Evolutionary conservation across 1,284 basidiomycete genomes (phyloP), one percentile per base, ranked within the genome.

Genomic region (Malassezia cuniculi): DNA sequence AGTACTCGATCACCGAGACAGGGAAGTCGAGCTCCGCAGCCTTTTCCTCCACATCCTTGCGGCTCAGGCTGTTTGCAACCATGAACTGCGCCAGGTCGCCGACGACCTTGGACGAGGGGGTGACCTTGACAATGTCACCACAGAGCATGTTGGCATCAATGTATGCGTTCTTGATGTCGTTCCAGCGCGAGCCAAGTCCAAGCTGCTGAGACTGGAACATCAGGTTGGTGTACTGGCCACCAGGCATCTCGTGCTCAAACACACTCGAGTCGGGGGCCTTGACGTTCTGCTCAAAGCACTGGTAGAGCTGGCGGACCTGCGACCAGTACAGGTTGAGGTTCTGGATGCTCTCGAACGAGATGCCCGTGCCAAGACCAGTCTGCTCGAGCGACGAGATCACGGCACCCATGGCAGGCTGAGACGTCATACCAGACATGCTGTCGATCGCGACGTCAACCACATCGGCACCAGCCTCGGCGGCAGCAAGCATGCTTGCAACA

Each of bases 171-270:
- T 99, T 99, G 74, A 99, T 86, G 67, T 87, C 89, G 81, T 59
- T 78, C 93, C 93, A 99, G 69, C 95, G 89, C 15, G 85, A 85
- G 49, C 93, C 89, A 27, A 99, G 78, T 52, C 93, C 93, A 37
- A 97, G 79, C 71, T 95, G 89, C 42, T 86, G 77, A 51, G 90
- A 86, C 79, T 97, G 93, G 85, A 99, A 97, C 81, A 70, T 69
- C 45, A 70, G 54, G 60, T 71, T 71, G 41, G 70, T 71, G 60
- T 71, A 71, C 56, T 71, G 69, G 22, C 89, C 90, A 69, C 93
- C 93, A 37, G 93, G 93, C 93, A 99, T 99, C 73, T 97, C 89
- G 72, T 97, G 93, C 68, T 90, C 89, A 68, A 95, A 97, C 47
- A 95, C 89, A 71, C 84, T 87, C 32, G 62, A 66, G 55, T 70